Conservation (phyloP, 169 alveolate species). For the Cryptosporidium viatorum region DNA sequence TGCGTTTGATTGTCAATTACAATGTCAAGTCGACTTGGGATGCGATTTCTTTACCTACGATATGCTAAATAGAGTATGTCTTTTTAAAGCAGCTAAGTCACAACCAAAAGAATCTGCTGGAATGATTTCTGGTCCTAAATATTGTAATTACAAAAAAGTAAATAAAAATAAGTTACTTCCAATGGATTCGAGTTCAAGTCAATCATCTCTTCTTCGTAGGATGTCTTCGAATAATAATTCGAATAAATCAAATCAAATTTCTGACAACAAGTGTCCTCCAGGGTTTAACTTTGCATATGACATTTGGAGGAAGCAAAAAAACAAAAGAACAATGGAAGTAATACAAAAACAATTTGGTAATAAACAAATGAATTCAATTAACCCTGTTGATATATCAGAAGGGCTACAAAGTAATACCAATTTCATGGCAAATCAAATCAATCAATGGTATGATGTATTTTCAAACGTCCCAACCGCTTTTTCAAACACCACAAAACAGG, state of each 20-base stretch:
- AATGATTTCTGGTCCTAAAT: constrained; percentile 69
- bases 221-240: constrained; percentile 7
- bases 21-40: constrained; percentile 70
- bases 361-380: constrained; percentile 20
- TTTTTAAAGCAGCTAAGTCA: constrained; percentile 61
- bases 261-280: constrained; percentile 43
- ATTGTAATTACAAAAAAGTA: constrained; percentile 19
- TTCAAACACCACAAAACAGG: constrained; percentile 15
- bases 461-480: constrained; percentile 32
- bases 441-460: constrained; percentile 68
- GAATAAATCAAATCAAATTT: background rate
- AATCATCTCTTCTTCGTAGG: constrained; percentile 43
- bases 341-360: constrained; percentile 69
- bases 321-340: constrained; percentile 58
- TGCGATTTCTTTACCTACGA: constrained; percentile 65
- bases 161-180: background rate
- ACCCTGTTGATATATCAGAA: constrained; percentile 59
- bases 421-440: constrained; percentile 61
- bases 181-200: background rate
- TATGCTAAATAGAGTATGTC: constrained; percentile 41
- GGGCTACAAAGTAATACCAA: constrained; percentile 70
- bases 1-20: constrained; percentile 66
- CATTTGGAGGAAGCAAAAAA: constrained; percentile 66
- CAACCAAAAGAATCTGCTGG: constrained; percentile 43
- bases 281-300: constrained; percentile 56